phyloP scores from a whole-genome alignment of 1,284 basidiomycete species.

The Ceratobasidium sp. region DNA sequence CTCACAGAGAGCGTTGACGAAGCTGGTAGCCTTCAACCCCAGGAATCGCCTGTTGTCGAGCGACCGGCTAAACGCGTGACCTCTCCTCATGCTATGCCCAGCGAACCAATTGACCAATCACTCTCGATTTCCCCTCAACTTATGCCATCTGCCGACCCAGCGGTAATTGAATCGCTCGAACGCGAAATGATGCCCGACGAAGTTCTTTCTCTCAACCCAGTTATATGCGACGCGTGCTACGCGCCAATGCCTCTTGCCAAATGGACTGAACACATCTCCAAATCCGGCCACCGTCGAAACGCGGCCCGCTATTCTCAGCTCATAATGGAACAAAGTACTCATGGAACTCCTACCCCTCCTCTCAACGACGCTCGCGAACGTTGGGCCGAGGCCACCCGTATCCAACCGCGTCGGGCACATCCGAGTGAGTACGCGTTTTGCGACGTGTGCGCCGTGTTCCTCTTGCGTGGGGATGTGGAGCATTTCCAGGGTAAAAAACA shows the following conservation, averaged over 20 bases:
- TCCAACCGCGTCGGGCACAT: constrained; percentile 30
- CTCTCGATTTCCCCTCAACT: constrained; percentile 15
- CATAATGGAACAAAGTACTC: constrained; percentile 20
- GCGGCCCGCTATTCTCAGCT: constrained; percentile 32
- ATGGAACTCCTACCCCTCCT: neutral
- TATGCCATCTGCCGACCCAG: constrained; percentile 9
- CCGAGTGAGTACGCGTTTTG: constrained; percentile 44
- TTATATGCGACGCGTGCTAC: constrained; percentile 40
- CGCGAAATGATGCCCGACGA: constrained; percentile 34
- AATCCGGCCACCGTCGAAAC: constrained; percentile 28
- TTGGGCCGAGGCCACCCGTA: constrained; percentile 34
- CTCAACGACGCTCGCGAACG: constrained; percentile 30
- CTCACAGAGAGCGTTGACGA: constrained; percentile 35
- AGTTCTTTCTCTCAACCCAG: constrained; percentile 31
- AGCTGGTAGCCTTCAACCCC: neutral
- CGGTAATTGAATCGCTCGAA: neutral
- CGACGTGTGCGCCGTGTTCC: constrained; percentile 32
- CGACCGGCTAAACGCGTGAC: neutral
- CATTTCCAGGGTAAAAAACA: constrained; percentile 43
- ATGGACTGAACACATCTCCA: constrained; percentile 37
- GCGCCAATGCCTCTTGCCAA: constrained; percentile 38
- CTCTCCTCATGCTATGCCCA: neutral
- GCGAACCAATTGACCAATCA: neutral
- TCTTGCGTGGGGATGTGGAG: constrained; percentile 25
- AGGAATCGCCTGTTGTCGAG: constrained; percentile 1